phyloP scores from a whole-genome alignment of 495 filamentous ascomycete species.

The Trichoderma virens region DNA sequence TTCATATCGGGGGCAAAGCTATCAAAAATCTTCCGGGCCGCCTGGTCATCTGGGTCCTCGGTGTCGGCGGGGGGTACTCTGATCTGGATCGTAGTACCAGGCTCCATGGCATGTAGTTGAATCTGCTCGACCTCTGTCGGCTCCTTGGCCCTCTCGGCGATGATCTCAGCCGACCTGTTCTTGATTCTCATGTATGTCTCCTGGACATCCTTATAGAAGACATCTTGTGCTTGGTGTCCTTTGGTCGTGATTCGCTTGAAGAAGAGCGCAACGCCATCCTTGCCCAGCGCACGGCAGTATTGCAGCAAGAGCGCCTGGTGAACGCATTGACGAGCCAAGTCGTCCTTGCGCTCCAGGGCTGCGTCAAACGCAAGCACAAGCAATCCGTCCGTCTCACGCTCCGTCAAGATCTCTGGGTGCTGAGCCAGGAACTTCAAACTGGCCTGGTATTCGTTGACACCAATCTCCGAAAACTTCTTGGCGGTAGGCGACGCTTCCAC shows the following conservation, averaged over 20 bases:
- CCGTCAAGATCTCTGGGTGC: constrained; percentile 69
- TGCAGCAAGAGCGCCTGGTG: constrained; percentile 89
- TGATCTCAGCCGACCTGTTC: constrained; percentile 68
- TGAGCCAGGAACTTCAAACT: constrained; percentile 65
- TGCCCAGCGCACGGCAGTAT: constrained; percentile 84
- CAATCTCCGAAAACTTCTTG: constrained; percentile 71
- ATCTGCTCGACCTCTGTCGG: constrained; percentile 78
- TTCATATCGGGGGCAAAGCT: constrained; percentile 71
- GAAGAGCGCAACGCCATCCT: constrained; percentile 84
- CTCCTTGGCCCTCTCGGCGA: constrained; percentile 54
- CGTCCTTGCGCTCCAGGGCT: constrained; percentile 64
- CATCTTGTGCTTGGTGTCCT: constrained; percentile 81
- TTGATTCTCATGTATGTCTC: constrained; percentile 77
- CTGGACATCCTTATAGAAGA: constrained; percentile 90
- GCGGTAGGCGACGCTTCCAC: constrained; percentile 69
- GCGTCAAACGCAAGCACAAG: constrained; percentile 86
- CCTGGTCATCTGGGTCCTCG: constrained; percentile 55
- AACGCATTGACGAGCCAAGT: constrained; percentile 78
- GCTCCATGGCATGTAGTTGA: constrained; percentile 92
- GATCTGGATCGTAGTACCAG: constrained; percentile 88
- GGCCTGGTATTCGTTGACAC: constrained; percentile 61
- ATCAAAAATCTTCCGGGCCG: constrained; percentile 71
- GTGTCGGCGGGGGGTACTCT: constrained; percentile 59
- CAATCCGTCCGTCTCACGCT: constrained; percentile 86
- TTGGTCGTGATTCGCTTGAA: constrained; percentile 93